Conservation (phyloP, 495 filamentous ascomycete genomes). For the Cenococcum geophilum region DNA sequence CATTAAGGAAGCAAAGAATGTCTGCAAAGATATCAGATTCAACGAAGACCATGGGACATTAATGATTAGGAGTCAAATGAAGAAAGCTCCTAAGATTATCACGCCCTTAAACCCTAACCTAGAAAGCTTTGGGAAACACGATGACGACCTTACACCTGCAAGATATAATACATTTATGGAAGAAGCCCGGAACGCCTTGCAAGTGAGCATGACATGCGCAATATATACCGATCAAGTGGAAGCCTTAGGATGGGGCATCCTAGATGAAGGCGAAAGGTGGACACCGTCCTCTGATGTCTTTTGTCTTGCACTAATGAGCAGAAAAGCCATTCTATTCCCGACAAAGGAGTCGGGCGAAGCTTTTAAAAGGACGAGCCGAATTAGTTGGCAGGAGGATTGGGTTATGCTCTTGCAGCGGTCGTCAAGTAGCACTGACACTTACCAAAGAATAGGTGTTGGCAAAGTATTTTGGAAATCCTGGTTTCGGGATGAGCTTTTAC, state of each 20-base stretch:
- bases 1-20: constrained; percentile 15
- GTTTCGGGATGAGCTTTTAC: background rate
- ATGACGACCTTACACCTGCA: background rate
- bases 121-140: background rate
- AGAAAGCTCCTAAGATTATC: background rate
- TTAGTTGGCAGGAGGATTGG: constrained; percentile 10
- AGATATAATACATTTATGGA: background rate
- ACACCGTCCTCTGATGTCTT: background rate
- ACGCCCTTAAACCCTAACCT: background rate
- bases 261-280: constrained; percentile 4
- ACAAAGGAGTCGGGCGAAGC: background rate
- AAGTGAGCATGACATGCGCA: background rate
- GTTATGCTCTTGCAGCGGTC: constrained; percentile 7
- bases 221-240: constrained; percentile 4
- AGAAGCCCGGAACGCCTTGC: background rate
- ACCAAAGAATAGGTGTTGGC: constrained; percentile 11
- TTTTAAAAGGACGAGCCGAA: background rate
- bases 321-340: background rate
- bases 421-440: background rate
- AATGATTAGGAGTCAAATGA: constrained; percentile 6
- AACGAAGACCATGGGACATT: constrained; percentile 8
- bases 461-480: constrained; percentile 2
- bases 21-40: constrained; percentile 10
- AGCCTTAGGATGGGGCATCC: constrained; percentile 6
- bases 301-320: constrained; percentile 11